phyloP scores from a whole-genome alignment of 805 yeast species.

The Lipomyces spencermartinsiae region DNA sequence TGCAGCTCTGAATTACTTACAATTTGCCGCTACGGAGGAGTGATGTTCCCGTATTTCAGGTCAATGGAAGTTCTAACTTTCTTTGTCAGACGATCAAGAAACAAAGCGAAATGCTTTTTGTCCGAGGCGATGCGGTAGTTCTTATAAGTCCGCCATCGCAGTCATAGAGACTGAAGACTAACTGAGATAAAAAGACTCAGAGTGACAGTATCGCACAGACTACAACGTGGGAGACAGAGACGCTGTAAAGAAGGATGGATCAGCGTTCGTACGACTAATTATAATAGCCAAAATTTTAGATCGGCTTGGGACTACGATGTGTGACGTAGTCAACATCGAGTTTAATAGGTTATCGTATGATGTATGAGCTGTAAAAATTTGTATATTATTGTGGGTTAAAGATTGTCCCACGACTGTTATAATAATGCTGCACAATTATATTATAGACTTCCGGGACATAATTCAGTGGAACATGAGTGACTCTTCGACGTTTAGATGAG shows the following conservation, averaged over 20 bases:
- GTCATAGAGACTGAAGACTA: conserved; percentile 6
- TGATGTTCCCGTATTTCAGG: no score
- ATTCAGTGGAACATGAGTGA: no score
- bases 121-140: conserved; percentile 97
- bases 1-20: not conserved
- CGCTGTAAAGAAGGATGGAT: not conserved
- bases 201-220: not conserved
- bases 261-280: not conserved
- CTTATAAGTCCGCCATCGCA: conserved; percentile 61
- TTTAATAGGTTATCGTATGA: not conserved
- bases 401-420: not conserved
- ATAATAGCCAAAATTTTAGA: not conserved
- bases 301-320: no score
- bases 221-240: not conserved
- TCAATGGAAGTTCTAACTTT: not conserved
- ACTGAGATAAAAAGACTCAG: conserved; percentile 1
- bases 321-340: not conserved
- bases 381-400: not conserved
- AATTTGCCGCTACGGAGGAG: no score
- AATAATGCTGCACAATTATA: no score
- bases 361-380: not conserved
- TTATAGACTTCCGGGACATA: no score
- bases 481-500: no score
- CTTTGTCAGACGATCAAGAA: conserved; percentile 56
- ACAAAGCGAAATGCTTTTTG: conserved; percentile 83